Percentiles rank a stretch among this genome's conserved stretches.
phyloP scores from a whole-genome alignment of 495 filamentous ascomycete species.

The Podospora sp. region DNA sequence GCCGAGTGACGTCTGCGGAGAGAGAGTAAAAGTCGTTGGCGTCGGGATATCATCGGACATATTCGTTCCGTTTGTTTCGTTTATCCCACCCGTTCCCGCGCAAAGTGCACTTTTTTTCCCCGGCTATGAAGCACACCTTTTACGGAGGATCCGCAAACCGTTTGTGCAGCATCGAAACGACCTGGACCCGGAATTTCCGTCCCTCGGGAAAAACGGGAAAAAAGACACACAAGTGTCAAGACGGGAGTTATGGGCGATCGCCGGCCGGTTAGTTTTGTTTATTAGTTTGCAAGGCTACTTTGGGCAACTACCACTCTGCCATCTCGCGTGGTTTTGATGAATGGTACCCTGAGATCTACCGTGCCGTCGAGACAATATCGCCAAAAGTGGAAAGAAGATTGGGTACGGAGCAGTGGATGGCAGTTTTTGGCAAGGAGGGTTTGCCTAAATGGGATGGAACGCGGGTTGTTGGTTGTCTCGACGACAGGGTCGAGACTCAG shows the following conservation, averaged over 20 bases:
- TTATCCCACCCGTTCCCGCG: neutral
- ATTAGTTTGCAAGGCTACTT: too few species aligned
- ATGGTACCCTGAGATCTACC: neutral
- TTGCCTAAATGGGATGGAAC: neutral
- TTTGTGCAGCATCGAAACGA: neutral
- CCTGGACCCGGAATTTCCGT: neutral
- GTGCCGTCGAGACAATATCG: neutral
- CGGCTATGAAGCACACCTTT: neutral
- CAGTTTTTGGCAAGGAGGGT: neutral
- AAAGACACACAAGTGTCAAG: neutral
- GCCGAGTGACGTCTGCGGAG: neutral
- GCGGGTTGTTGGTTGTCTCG: neutral
- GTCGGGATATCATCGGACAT: slow-evolving; percentile 7
- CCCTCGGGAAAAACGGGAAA: neutral
- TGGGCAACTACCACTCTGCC: neutral
- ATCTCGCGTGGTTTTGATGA: neutral
- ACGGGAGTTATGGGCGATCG: neutral
- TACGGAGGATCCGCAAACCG: too few species aligned
- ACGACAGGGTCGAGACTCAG: neutral
- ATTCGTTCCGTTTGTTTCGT: slow-evolving; percentile 11
- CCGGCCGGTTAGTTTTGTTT: neutral
- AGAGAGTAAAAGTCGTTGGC: too few species aligned
- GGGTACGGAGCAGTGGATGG: neutral
- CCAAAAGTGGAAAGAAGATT: neutral
- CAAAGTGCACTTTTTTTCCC: neutral